Base-by-base conservation (phyloP, 2,329 filamentous ascomycete genomes). In the Aotearoamyces nothofagi region DNA sequence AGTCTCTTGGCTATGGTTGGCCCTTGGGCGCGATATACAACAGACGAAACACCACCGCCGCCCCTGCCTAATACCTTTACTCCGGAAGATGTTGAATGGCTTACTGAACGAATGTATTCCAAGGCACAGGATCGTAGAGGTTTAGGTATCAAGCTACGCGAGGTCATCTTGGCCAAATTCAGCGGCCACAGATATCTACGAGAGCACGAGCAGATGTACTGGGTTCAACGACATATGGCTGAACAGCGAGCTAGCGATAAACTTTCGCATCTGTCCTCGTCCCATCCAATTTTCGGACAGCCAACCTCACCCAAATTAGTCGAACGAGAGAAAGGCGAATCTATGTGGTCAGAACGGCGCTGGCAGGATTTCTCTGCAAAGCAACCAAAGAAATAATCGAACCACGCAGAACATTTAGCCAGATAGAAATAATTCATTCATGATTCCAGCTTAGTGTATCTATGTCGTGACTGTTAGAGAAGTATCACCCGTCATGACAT, bases 81-180 rank as follows among this genome's bases (percentile, higher is more conserved):
- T 6, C 45, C 49, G 0, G 47, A 57, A 5, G 64, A 72, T 24
- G 65, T 71, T 10, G 53, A 57, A 15, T 53, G 51, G 42, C 65
- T 73, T 38, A 65, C 62, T 2, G 50, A 53, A 25, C 58, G 69
- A 19, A 72, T 74, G 67, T 67, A 71, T 41, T 62, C 64, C n/a
- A 70, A 71, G 50, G 56, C 52, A 4, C 56, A 62, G 0, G 61
- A 66, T 32, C 58, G 66, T n/a, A 55, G 61, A 26, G 60, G 60
- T 28, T 47, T 69, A 3, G 65, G 66, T 12, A 61, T 70, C 58
- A 59, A 59, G 50, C 60, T 60, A 0, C 54, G 66, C 22, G 49
- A 53, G 19, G 66, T 67, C 31, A 65, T 69, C 2, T 58, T 66
- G 26, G 63, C 63, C 33, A 63, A 57, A 4, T 69, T 69, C 42